Base-by-base conservation (phyloP, 371 early-diverging fungal species). In the Massospora cicadina region DNA sequence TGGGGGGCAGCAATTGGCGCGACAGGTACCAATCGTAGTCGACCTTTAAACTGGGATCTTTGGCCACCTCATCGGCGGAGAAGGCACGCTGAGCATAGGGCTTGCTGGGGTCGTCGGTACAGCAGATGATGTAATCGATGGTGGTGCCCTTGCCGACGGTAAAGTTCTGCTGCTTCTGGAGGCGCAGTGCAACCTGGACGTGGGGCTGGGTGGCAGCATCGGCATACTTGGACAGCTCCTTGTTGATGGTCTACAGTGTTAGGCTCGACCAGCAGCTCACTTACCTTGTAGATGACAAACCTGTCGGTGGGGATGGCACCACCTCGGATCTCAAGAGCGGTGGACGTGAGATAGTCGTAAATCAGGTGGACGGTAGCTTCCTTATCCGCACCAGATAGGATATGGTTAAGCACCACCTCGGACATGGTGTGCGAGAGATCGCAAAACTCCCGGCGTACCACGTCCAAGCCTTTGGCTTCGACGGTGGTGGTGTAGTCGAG, bases 381-480 rank as follows among this genome's bases (percentile, higher is more conserved):
- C 2, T 86, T 79, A 56, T 84, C 81, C 26, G 72, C 67, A 29
- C 68, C 56, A 0, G 87, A 83, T 29, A 97, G 81, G 54, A 98
- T 84, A 66, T 83, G 80, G 12, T 84, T 69, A 58, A 98, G 75
- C 13, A 91, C 87, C 65, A 75, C 85, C 30, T 65, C 26, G 7
- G 91, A 93, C 1, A 90, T 88, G 55, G 95, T 91, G 63, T 87
- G 89, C 27, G 91, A 89, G 33, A 95, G 77, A 25, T 78, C 90
- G 75, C 97, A 98, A 95, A 98, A 99, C 76, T 99, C 99, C 68
- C 99, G 78, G 68, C 99, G 84, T 0, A 98, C 97, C 66, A 95
- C 77, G 75, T 99, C 99, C 63, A 99, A 81, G 59, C 99, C 99
- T 72, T 98, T 99, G 10, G 87, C 93, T 75, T 99, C 99, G 13